Conservation (phyloP, 2,329 filamentous ascomycete species). For the Drechslerella coelobrocha region DNA sequence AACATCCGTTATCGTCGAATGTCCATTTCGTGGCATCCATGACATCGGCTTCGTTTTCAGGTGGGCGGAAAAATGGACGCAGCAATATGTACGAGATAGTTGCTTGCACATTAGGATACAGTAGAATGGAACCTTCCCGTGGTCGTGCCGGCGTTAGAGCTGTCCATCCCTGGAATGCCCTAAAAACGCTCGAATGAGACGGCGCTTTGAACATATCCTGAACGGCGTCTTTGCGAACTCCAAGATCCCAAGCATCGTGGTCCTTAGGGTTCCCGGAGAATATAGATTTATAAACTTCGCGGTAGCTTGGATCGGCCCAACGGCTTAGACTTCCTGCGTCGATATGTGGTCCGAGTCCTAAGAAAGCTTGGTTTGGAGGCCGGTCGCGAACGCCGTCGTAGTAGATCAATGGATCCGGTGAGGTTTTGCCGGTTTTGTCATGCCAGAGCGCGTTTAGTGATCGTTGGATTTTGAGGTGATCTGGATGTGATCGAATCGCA, state of each 20-base stretch:
- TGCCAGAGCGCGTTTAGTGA: slow-evolving; percentile 59
- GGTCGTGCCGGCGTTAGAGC: slow-evolving; percentile 58
- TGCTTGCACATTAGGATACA: slow-evolving; percentile 59
- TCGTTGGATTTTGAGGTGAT: slow-evolving; percentile 58
- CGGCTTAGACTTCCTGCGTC: slow-evolving; percentile 60
- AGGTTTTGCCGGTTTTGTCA: slow-evolving; percentile 53
- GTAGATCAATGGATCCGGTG: slow-evolving; percentile 59
- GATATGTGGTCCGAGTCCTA: slow-evolving; percentile 60
- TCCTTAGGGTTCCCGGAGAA: slow-evolving; percentile 58
- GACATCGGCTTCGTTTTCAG: slow-evolving; percentile 47
- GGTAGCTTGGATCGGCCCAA: slow-evolving; percentile 60
- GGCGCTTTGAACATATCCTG: slow-evolving; percentile 57
- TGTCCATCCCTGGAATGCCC: slow-evolving; percentile 60
- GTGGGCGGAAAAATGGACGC: slow-evolving; percentile 60
- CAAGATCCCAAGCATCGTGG: slow-evolving; percentile 59
- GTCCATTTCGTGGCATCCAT: slow-evolving; percentile 46
- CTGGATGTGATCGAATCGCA: slow-evolving; percentile 58
- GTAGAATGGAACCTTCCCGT: slow-evolving; percentile 58
- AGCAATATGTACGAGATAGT: slow-evolving; percentile 60
- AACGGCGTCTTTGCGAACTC: slow-evolving; percentile 57
- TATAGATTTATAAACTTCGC: slow-evolving; percentile 58
- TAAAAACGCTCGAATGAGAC: slow-evolving; percentile 59
- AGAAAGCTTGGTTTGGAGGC: slow-evolving; percentile 58
- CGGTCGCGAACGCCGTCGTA: slow-evolving; percentile 59
- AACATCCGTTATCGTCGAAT: slow-evolving; percentile 49